A percentile compares a stretch with the other conserved stretches of the same genome.
These are phyloP conservation scores for Phaseolus coccineus DNA, from an alignment of 331 rosid genomes.

Conservation along the genomic window DNA sequence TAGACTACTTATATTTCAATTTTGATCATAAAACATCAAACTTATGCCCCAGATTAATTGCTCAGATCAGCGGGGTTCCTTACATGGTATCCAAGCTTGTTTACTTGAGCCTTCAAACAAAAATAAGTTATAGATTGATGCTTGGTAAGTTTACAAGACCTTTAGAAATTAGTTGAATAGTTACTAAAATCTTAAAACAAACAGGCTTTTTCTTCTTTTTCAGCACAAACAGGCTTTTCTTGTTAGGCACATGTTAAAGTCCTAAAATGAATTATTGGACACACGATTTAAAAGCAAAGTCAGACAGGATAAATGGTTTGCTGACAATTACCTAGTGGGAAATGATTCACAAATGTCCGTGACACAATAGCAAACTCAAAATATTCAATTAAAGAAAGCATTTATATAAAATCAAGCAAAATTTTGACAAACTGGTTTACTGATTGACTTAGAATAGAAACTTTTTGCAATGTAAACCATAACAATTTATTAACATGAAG, in stretches of 20 bases:
- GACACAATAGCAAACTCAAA: conserved; percentile 2
- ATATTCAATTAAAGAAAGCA: conserved; percentile 28
- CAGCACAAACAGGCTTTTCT: conserved; percentile 13
- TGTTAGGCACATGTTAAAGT: background rate
- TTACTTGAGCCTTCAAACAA: background rate
- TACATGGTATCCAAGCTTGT: conserved; percentile 29
- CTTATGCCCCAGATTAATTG: background rate
- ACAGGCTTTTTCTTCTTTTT: conserved; percentile 11
- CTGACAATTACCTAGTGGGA: conserved; percentile 10
- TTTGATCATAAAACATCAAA: conserved; percentile 4
- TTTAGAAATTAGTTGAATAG: conserved; percentile 1
- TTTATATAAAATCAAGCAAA: conserved; percentile 33
- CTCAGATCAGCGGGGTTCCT: conserved; percentile 11
- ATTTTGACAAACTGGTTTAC: conserved; percentile 5
- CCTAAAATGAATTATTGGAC: background rate
- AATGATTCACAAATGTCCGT: conserved; percentile 15
- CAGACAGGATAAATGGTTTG: conserved; percentile 26
- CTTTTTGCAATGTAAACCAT: conserved; percentile 21
- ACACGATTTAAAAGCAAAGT: conserved; percentile 24
- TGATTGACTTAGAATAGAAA: conserved; percentile 33
- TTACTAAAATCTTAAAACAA: conserved; percentile 28
- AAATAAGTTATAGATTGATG: conserved; percentile 25
- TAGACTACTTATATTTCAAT: conserved; percentile 7
- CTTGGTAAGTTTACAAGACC: background rate
- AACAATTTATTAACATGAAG: conserved; percentile 29